Evolutionary conservation across 2,329 filamentous ascomycete species (phyloP), one percentile per base, ranked within the genome.

Genomic region (Diaporthe velutina): DNA sequence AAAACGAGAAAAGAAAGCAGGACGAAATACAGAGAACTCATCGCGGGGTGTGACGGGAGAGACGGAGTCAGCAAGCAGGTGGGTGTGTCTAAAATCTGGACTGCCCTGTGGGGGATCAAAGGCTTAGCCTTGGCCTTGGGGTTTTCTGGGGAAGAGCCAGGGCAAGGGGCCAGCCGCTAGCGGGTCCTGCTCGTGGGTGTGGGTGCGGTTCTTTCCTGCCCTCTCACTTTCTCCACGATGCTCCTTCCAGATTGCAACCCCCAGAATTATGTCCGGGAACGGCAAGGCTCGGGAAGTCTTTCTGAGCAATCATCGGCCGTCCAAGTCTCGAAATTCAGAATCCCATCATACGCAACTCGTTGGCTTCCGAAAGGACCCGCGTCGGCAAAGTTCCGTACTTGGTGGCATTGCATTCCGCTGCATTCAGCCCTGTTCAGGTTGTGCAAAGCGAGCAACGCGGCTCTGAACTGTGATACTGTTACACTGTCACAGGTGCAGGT

Each of bases 321-420:
- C 42, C 45, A 33, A 50, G 61, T 52, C 61, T 52, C 61, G 45
- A 58, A 61, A 33, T 38, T 33, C 25, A 42, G 17, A 50, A 54
- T 48, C 28, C 54, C 55, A 74, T 54, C 58, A 35, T 38, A 61
- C 40, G 25, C 30, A 48, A 68, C 57, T 57, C 33, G 57, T 64
- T 38, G 45, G 50, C 33, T 74, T 74, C 74, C 74, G 74, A 64
- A 10, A 71, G 67, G 67, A 73, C 74, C 74, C 74, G 74, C 48
- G 25, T 66, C 70, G 70, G 55, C 45, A 22, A 68, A 30, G 48
- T 68, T 68, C 64, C 64, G 64, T 33, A 25, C 35, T n/a, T 52
- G 45, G 33, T 10, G 35, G 30, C 45, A 22, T 55, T 35, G 48
- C 66, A 52, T 54, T 68, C 50, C 48, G 45, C 40, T 33, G 52